A percentile compares a stretch with the other conserved stretches of the same genome.
Evolutionary conservation across 2,329 filamentous ascomycete species (phyloP).

Genomic region (Xylaria sp.): DNA sequence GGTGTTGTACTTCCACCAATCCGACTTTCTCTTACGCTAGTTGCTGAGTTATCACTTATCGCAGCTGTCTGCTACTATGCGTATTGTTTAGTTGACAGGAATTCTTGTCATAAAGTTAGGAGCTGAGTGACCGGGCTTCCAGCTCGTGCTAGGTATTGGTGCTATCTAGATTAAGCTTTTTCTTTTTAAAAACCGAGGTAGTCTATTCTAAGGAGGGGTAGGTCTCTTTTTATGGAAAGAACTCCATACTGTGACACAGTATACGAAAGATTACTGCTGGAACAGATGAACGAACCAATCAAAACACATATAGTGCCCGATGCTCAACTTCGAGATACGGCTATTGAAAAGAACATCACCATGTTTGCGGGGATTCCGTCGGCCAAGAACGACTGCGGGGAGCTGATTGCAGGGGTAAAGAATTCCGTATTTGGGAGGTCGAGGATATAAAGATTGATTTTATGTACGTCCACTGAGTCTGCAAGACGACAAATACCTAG

Average conservation of each 20-base stretch:
- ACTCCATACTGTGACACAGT: neutral
- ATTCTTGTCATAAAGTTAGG: neutral
- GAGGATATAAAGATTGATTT: neutral
- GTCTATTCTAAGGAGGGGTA: neutral
- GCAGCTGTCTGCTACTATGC: neutral
- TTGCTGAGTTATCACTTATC: too few species aligned
- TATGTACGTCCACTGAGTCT: neutral
- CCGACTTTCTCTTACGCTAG: neutral
- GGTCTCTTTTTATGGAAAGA: neutral
- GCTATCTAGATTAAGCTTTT: neutral
- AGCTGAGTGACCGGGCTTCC: too few species aligned
- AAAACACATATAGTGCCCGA: neutral
- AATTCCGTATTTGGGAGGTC: neutral
- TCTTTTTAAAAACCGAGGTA: neutral
- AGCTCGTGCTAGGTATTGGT: too few species aligned
- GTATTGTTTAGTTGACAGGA: neutral
- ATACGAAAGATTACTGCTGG: neutral
- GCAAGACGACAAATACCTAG: neutral
- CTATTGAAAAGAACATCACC: neutral
- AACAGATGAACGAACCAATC: neutral
- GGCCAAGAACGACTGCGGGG: slow-evolving; percentile 4
- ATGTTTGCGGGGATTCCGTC: neutral
- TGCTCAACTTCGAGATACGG: neutral
- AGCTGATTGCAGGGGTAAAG: slow-evolving; percentile 5
- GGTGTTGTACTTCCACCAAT: too few species aligned